These are phyloP conservation scores for Pyrrhoderma noxium DNA, from an alignment of 1,284 basidiomycete genomes.

Conservation along the genomic window DNA sequence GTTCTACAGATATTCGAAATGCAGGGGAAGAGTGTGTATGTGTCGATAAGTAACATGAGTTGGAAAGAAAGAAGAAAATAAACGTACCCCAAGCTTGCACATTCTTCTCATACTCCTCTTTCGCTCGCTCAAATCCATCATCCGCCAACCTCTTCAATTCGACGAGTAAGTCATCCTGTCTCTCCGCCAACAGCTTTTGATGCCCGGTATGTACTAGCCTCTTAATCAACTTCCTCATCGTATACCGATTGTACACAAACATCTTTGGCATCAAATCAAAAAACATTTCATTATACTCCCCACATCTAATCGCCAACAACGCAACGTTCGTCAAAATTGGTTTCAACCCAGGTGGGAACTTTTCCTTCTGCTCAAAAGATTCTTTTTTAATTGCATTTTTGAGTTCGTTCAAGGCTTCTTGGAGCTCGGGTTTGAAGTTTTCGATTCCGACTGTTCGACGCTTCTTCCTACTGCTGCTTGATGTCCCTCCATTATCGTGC, in stretches of 20 bases:
- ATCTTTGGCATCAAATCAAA: constrained; percentile 82
- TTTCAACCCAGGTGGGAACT: constrained; percentile 82
- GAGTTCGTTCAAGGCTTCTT: constrained; percentile 54
- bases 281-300: constrained; percentile 88
- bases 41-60: constrained; percentile 8
- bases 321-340: constrained; percentile 67
- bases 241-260: constrained; percentile 92
- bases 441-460: constrained; percentile 60
- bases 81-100: not conserved
- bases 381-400: constrained; percentile 56
- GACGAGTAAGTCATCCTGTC: constrained; percentile 55
- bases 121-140: constrained; percentile 58
- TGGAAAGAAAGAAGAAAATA: too few species aligned
- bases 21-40: constrained; percentile 10
- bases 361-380: constrained; percentile 71
- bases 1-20: constrained; percentile 35
- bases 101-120: constrained; percentile 60
- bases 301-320: constrained; percentile 71
- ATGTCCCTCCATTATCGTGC: constrained; percentile 43
- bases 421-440: constrained; percentile 62
- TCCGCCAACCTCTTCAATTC: constrained; percentile 52
- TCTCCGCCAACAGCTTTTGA: constrained; percentile 48
- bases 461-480: constrained; percentile 52
- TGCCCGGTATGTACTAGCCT: constrained; percentile 70
- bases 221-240: constrained; percentile 84